Conservation (phyloP, 495 filamentous ascomycete species). For the Terfezia claveryi region DNA sequence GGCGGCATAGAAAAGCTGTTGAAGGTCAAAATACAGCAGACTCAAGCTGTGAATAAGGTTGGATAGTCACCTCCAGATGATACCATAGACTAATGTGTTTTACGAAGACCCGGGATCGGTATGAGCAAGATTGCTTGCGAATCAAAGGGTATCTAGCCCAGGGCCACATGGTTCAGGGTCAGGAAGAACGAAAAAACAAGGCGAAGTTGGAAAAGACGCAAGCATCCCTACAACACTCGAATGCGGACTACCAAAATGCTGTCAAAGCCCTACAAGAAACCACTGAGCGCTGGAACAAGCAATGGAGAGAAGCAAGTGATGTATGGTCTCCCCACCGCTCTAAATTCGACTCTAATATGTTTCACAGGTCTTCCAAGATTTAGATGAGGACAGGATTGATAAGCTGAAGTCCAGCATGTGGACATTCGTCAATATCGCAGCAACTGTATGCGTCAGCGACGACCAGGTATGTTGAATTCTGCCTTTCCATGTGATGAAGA, state of each 20-base stretch:
- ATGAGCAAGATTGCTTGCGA: slow-evolving; percentile 90
- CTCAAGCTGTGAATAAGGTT: slow-evolving; percentile 75
- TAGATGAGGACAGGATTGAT: slow-evolving; percentile 92
- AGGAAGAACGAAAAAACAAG: slow-evolving; percentile 97
- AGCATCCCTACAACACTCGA: slow-evolving; percentile 72
- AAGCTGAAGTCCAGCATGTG: slow-evolving; percentile 94
- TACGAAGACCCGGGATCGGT: slow-evolving; percentile 60
- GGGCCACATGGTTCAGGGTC: slow-evolving; percentile 99
- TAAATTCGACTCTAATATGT: slow-evolving; percentile 3
- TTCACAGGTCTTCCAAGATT: slow-evolving; percentile 80
- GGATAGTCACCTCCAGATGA: slow-evolving; percentile 1
- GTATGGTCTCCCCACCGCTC: slow-evolving; percentile 22
- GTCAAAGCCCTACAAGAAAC: slow-evolving; percentile 91
- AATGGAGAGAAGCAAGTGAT: slow-evolving; percentile 94
- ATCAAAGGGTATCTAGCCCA: slow-evolving; percentile 98
- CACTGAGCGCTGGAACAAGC: slow-evolving; percentile 84
- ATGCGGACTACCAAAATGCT: slow-evolving; percentile 78
- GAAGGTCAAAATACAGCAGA: slow-evolving; percentile 83
- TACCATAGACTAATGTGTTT: neutral
- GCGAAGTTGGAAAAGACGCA: slow-evolving; percentile 97
- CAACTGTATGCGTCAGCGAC: slow-evolving; percentile 97
- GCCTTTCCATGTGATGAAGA: neutral
- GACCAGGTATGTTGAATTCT: slow-evolving; percentile 38
- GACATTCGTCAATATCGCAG: slow-evolving; percentile 92
- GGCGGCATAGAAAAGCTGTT: slow-evolving; percentile 76